Conservation (phyloP, 805 yeast species). For the Candida vartiovaarae region DNA sequence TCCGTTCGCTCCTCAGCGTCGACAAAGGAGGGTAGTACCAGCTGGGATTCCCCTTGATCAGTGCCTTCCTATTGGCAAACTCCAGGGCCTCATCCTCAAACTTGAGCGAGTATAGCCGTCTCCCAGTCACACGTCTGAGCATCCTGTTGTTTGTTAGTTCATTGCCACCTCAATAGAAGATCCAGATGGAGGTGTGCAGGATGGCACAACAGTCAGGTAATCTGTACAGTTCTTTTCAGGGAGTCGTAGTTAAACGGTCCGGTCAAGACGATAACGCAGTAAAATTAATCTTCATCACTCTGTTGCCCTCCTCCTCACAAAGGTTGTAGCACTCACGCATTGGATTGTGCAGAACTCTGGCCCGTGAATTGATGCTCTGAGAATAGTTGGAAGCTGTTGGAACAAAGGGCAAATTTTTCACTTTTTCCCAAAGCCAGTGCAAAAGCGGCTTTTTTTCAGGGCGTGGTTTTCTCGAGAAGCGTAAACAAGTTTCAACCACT, state of each 20-base stretch:
- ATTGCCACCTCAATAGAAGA: background rate
- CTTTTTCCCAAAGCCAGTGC: no score
- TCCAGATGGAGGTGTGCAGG: background rate
- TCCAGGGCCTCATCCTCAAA: constrained; percentile 18
- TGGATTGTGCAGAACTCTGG: no score
- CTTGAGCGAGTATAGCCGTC: constrained; percentile 5
- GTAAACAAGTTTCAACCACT: no score
- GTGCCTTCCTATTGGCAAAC: constrained; percentile 19
- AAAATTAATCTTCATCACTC: constrained; percentile 20
- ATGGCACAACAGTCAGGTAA: constrained; percentile 1
- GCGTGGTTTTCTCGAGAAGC: no score
- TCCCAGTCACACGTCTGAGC: constrained; percentile 2
- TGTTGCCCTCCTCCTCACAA: background rate
- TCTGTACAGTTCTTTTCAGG: constrained; percentile 20
- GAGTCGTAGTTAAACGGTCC: constrained; percentile 26
- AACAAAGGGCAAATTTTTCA: no score
- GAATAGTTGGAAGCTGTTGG: no score
- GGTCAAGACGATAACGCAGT: constrained; percentile 30
- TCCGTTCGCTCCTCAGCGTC: constrained; percentile 6
- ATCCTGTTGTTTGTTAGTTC: background rate
- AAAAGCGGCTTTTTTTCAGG: no score
- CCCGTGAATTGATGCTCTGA: no score
- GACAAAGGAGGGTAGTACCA: constrained; percentile 22
- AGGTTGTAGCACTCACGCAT: background rate
- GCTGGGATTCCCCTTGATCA: constrained; percentile 8